Base-by-base conservation (phyloP, 495 filamentous ascomycete species). In the Neurospora intermedia region DNA sequence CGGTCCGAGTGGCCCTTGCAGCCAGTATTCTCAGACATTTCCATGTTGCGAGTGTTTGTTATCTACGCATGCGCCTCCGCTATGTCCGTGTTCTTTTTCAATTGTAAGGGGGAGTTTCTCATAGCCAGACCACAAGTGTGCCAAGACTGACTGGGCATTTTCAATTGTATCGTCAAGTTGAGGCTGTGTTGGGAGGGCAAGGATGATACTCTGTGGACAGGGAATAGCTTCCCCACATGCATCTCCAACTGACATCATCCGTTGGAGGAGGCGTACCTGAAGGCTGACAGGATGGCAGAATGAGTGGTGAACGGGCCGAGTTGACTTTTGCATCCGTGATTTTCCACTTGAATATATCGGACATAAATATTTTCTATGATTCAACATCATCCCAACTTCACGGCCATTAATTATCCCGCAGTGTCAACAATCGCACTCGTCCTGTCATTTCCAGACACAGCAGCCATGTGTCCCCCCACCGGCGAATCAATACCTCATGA, bases 381-480 rank as follows among this genome's bases (percentile, higher is more conserved):
- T 69, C 69, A 69, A 11, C 69, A 3, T 59, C 13, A 4, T 35
- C 2, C 6, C 38, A 46, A 5, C 15, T 66, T 66, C 0, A 31
- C 54, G 15, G 6, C 54, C 6, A 62, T 9, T 27, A 35, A 9
- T 6, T 35, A 6, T 16, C 11, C 23, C 11, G 2, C 23, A 62
- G 13, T 59, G 54, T 62, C 54, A 62, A 62, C 11, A 8, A 6
- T 13, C 3, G 27, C 8, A 18, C 27, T 62, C 54, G 13, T 31
- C 54, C 7, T 23, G 31, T 7, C 46, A 15, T 59, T 13, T 7
- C 23, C 2, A 11, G 3, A 5, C 45, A 54, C n/a, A 11, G 10
- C 54, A 66, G 41, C 45, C 54, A 78, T 78, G 76, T 78, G 76
- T 70, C 69, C 38, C 7, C 73, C 69, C 13, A 75, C 73, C 35